Evolutionary conservation across 2,329 filamentous ascomycete species (phyloP).

Genomic region (Microcyclospora tardicrescens): DNA sequence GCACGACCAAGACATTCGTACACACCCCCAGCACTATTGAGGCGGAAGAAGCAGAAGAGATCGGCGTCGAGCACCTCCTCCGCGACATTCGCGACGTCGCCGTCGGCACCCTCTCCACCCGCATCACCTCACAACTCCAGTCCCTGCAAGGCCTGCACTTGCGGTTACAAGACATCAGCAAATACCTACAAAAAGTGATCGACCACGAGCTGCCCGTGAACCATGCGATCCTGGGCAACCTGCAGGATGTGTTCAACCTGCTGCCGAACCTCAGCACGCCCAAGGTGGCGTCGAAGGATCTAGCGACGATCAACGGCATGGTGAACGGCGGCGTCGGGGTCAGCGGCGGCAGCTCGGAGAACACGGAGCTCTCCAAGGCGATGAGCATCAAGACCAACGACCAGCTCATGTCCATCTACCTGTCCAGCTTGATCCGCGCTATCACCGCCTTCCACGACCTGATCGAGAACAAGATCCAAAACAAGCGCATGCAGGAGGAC

Average conservation of each 20-base stretch:
- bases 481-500: conserved; percentile 91
- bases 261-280: conserved; percentile 90
- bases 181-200: conserved; percentile 91
- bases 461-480: conserved; percentile 99
- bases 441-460: conserved; percentile 98
- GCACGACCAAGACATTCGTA: conserved; percentile 92
- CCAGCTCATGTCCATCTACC: conserved; percentile 95
- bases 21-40: conserved; percentile 98
- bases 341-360: conserved; percentile 41
- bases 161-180: conserved; percentile 84
- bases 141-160: conserved; percentile 93
- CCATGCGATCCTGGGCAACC: conserved; percentile 89
- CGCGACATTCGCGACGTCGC: conserved; percentile 97
- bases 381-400: conserved; percentile 99
- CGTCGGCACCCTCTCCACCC: conserved; percentile 87
- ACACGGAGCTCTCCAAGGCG: conserved; percentile 79
- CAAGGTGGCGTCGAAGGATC: conserved; percentile 52
- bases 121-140: conserved; percentile 94
- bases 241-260: conserved; percentile 99
- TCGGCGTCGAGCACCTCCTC: conserved; percentile 93
- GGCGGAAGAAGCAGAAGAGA: conserved; percentile 97
- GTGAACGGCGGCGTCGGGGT: conserved; percentile 46
- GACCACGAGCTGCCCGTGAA: conserved; percentile 89
- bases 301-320: conserved; percentile 34
- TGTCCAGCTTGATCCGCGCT: conserved; percentile 89